Evolutionary conservation across 1,284 basidiomycete species (phyloP), one percentile per base, ranked within the genome.

Genomic region (Ustilago curta): DNA sequence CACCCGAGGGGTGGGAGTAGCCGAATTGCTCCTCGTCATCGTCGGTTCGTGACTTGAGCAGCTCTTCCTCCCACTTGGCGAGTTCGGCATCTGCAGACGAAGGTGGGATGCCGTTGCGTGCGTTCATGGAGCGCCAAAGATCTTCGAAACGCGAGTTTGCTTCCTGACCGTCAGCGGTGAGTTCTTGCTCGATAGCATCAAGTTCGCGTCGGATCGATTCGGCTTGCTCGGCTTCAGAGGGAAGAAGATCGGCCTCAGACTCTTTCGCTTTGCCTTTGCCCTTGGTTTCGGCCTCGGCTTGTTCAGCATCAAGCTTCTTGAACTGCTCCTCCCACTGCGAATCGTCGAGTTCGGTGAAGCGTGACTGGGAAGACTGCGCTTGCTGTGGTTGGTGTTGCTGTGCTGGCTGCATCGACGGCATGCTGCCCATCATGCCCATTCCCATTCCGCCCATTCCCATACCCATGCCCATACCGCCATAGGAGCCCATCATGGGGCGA

Each of bases 51-150:
- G 75, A 59, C 50, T 75, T 65, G 44, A 83, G 64, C 39, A 84
- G 73, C 67, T 89, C 67, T 87, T 89, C 83, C 91, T 93, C 19
- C 90, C 91, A 85, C 91, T 93, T 58, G 89, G 91, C 85, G 89
- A 90, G 65, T 25, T 84, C 83, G 19, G 81, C 81, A 29, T 80
- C 78, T 5, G 77, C 73, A 23, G 68, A 61, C 14, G 67, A 63
- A 16, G 73, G 75, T 6, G 74, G 70, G 7, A 70, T 59, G 39
- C 73, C 62, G 19, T 68, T 71, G 43, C 70, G 56, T 45, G 77
- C 59, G 44, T 81, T 77, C 77, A 84, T 83, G 25, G 75, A 69
- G 48, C 79, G 76, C 83, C 83, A 84, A 18, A 84, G 76, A 54
- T 83, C 82, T 51, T 83, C 77, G 55, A 84, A 84, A 45, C 82